Percentiles rank a stretch among this genome's conserved stretches.
Conservation (phyloP, 1,284 basidiomycete species). For the Tilletia caries region DNA sequence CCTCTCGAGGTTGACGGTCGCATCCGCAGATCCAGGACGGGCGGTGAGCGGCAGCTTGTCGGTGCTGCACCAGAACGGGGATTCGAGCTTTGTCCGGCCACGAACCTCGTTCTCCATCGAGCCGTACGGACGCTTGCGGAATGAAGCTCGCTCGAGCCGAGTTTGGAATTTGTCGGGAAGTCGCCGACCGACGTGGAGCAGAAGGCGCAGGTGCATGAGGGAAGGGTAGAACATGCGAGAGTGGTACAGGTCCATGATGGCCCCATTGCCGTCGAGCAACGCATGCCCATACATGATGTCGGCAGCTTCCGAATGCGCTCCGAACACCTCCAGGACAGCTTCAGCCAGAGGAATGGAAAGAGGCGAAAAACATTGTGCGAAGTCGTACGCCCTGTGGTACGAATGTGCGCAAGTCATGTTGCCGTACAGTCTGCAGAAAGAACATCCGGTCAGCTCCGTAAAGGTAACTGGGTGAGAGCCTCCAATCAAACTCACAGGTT, state of each 20-base stretch:
- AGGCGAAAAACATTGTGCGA: not conserved
- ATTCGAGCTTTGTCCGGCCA: not conserved
- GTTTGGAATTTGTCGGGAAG: not conserved
- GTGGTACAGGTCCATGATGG: not conserved
- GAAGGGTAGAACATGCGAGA: not conserved
- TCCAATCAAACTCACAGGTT: not conserved
- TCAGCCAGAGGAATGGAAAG: not conserved
- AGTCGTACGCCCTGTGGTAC: not conserved
- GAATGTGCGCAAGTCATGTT: not conserved
- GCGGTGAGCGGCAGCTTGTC: not conserved
- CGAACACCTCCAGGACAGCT: not conserved
- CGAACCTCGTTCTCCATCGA: not conserved
- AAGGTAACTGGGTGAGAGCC: not conserved
- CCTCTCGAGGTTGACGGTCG: not conserved
- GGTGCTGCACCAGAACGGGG: not conserved
- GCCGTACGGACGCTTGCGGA: constrained; percentile 5
- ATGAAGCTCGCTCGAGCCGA: not conserved
- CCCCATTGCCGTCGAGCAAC: not conserved
- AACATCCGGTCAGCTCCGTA: not conserved
- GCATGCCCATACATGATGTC: not conserved
- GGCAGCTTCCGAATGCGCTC: not conserved
- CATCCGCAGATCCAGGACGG: not conserved
- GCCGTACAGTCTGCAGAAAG: not conserved
- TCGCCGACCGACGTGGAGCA: not conserved
- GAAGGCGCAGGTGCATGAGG: not conserved